These are phyloP conservation scores for Zygosaccharomyces siamensis DNA, from an alignment of 805 yeast genomes.

Conservation along the genomic window DNA sequence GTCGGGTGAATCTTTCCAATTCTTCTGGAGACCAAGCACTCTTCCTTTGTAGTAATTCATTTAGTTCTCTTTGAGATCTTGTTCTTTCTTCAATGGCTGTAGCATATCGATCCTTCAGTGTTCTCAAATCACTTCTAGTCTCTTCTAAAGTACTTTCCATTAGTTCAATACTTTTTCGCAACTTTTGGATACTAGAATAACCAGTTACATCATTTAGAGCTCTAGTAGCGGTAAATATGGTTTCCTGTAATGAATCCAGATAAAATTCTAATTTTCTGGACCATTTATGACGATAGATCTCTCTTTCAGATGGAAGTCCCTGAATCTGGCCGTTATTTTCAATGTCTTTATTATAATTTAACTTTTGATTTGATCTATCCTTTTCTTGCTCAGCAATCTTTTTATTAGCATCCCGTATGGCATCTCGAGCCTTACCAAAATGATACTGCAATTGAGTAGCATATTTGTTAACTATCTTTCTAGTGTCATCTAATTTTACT, in stretches of 20 bases:
- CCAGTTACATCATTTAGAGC: conserved; percentile 90
- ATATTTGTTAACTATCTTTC: conserved; percentile 12
- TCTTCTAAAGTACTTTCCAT: conserved; percentile 49
- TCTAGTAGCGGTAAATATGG: conserved; percentile 55
- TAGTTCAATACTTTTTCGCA: conserved; percentile 56
- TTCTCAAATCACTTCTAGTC: conserved; percentile 45
- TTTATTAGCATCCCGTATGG: conserved; percentile 37
- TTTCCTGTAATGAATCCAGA: conserved; percentile 51
- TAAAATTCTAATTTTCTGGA: conserved; percentile 44
- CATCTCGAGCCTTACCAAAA: conserved; percentile 30
- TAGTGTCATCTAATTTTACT: conserved; percentile 10
- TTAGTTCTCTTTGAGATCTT: conserved; percentile 74
- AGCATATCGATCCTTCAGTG: conserved; percentile 48
- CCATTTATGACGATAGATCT: conserved; percentile 38
- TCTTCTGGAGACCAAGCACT: conserved; percentile 76
- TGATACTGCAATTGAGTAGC: conserved; percentile 19
- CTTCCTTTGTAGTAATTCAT: conserved; percentile 81
- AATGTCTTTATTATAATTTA: conserved; percentile 38
- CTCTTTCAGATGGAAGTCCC: conserved; percentile 45
- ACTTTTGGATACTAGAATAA: conserved; percentile 68
- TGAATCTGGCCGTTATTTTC: conserved; percentile 30
- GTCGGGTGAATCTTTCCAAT: conserved; percentile 73
- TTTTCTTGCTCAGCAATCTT: conserved; percentile 37
- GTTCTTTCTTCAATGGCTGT: conserved; percentile 62
- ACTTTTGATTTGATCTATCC: conserved; percentile 31